These are phyloP conservation scores for Strigomonas culicis DNA, from an alignment of 208 protist genomes.

Conservation along the genomic window DNA sequence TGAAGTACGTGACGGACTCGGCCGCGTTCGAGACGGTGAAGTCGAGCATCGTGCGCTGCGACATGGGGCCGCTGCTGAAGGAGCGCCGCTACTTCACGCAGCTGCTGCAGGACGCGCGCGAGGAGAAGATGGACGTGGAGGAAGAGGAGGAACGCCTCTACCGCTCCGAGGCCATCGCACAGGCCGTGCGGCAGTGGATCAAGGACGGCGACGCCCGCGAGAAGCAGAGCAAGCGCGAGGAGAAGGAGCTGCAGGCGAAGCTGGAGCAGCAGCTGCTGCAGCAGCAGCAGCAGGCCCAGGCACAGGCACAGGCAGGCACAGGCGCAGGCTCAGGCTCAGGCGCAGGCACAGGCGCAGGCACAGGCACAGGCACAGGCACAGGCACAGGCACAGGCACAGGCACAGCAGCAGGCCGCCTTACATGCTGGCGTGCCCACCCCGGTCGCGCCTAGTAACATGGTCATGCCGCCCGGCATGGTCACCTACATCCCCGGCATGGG, in stretches of 20 bases:
- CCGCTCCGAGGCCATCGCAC: conserved; percentile 37
- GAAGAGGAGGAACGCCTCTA: conserved; percentile 71
- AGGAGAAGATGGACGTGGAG: conserved; percentile 24
- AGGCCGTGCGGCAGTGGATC: conserved; percentile 53
- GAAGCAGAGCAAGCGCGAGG: conserved; percentile 12
- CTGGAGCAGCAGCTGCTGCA: conserved; percentile 20
- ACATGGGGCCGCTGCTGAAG: conserved; percentile 71
- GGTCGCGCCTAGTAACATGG: neutral
- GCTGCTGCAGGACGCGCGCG: conserved; percentile 31
- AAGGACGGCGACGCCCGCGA: conserved; percentile 5
- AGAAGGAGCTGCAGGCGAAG: conserved; percentile 17
- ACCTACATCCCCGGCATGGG: neutral
- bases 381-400: conserved; percentile 10
- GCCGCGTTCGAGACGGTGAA: conserved; percentile 69
- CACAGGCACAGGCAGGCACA: conserved; percentile 12
- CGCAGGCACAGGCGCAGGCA: too few species aligned
- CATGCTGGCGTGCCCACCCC: neutral
- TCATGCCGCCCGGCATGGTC: neutral
- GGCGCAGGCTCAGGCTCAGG: too few species aligned
- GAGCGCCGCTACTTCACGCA: conserved; percentile 47
- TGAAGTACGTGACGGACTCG: conserved; percentile 75
- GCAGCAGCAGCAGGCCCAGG: conserved; percentile 18
- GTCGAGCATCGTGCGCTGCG: conserved; percentile 65
- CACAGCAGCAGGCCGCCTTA: conserved; percentile 9
- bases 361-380: conserved; percentile 8